Evolutionary conservation across 371 early-diverging fungal species (phyloP).

Genomic region (Apophysomyces trapeziformis): DNA sequence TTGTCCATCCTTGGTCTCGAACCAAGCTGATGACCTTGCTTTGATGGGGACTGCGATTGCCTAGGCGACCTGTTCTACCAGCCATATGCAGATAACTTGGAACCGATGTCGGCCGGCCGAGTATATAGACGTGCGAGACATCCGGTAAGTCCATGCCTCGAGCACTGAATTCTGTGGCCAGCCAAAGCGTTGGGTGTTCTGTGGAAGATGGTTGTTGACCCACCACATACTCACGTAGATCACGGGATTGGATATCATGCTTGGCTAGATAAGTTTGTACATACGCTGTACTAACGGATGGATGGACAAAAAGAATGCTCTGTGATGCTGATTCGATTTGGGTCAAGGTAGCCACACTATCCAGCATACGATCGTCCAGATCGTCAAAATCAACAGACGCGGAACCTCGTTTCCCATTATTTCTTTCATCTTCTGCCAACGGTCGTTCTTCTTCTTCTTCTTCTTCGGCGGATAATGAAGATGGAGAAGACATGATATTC

Average conservation of each 20-base stretch:
- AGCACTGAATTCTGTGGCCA: conserved; percentile 81
- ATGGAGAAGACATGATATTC: conserved; percentile 38
- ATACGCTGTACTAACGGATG: conserved; percentile 29
- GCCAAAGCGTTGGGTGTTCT: conserved; percentile 36
- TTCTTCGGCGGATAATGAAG: background rate
- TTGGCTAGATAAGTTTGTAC: conserved; percentile 33
- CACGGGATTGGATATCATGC: conserved; percentile 27
- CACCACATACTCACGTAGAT: conserved; percentile 30
- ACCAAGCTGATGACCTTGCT: conserved; percentile 67
- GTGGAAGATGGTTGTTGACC: background rate
- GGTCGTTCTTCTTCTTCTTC: conserved; percentile 17
- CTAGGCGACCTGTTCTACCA: conserved; percentile 78
- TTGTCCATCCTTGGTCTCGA: conserved; percentile 48
- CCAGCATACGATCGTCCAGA: conserved; percentile 68
- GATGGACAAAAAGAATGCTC: conserved; percentile 66
- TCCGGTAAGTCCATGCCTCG: conserved; percentile 90
- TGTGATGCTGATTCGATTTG: conserved; percentile 52
- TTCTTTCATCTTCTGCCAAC: too few species aligned
- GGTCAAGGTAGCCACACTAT: conserved; percentile 57
- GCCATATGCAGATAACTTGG: conserved; percentile 85
- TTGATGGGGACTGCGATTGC: conserved; percentile 25
- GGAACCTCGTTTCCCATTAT: too few species aligned
- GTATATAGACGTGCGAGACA: conserved; percentile 84
- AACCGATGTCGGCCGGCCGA: conserved; percentile 66
- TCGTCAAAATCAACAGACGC: conserved; percentile 45